Conservation (phyloP, 495 filamentous ascomycete species). For the Talaromyces liani region DNA sequence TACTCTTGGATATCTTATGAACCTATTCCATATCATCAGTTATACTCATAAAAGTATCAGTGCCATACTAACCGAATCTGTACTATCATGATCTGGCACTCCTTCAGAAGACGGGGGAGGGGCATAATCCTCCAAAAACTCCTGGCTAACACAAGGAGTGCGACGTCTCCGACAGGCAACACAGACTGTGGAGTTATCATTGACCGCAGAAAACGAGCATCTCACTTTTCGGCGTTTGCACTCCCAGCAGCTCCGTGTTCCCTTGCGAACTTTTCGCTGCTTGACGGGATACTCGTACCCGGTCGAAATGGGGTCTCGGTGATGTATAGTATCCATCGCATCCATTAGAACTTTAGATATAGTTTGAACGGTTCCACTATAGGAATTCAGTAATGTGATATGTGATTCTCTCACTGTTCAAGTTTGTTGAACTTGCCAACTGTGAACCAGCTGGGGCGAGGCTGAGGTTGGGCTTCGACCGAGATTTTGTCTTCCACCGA, state of each 20-base stretch:
- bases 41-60: no score
- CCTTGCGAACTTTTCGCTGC: constrained; percentile 11
- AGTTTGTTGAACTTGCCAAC: neutral
- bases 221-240: constrained; percentile 18
- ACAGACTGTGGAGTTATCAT: constrained; percentile 8
- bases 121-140: constrained; percentile 11
- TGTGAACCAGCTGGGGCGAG: neutral
- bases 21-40: no score
- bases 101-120: neutral
- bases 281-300: neutral
- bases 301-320: neutral
- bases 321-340: neutral
- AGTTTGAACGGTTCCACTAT: neutral
- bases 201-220: constrained; percentile 8
- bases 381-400: neutral
- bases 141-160: constrained; percentile 12
- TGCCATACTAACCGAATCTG: neutral
- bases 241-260: constrained; percentile 17
- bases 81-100: neutral
- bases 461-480: neutral
- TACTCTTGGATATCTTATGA: neutral
- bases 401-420: neutral
- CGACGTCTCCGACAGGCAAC: constrained; percentile 11
- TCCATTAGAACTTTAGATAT: neutral
- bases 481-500: neutral